Conservation (phyloP, 2,329 filamentous ascomycete species). For the Teratosphaeria destructans region DNA sequence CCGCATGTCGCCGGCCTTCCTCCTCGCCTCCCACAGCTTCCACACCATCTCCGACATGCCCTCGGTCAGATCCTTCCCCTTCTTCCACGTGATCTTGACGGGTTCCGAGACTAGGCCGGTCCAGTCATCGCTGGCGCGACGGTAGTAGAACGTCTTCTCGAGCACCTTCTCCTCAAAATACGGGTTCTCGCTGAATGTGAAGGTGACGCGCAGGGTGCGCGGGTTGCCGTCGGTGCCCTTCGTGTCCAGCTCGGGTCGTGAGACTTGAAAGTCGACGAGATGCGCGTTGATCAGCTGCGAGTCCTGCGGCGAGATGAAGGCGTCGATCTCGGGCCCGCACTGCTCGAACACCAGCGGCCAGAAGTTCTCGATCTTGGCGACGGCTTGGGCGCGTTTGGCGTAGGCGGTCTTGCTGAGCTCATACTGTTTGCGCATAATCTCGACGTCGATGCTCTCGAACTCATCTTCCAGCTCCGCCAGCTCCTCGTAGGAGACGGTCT, state of each 20-base stretch:
- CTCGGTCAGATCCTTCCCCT: slow-evolving; percentile 68
- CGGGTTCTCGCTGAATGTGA: slow-evolving; percentile 72
- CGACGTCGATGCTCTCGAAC: slow-evolving; percentile 71
- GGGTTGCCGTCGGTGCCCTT: slow-evolving; percentile 52
- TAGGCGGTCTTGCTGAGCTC: slow-evolving; percentile 61
- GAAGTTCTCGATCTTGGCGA: slow-evolving; percentile 72
- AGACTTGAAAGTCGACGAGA: slow-evolving; percentile 60
- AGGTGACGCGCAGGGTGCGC: slow-evolving; percentile 64
- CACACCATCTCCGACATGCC: slow-evolving; percentile 67
- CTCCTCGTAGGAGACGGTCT: slow-evolving; percentile 56
- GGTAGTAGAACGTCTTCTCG: slow-evolving; percentile 88
- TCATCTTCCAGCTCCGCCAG: slow-evolving; percentile 71
- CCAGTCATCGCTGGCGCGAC: slow-evolving; percentile 58
- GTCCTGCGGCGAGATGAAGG: slow-evolving; percentile 76
- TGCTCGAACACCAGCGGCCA: slow-evolving; percentile 92
- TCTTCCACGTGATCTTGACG: slow-evolving; percentile 71
- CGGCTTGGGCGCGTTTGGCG: slow-evolving; percentile 59
- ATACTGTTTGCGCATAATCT: slow-evolving; percentile 55
- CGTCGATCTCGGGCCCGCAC: slow-evolving; percentile 74
- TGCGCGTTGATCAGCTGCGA: slow-evolving; percentile 58
- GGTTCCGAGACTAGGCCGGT: slow-evolving; percentile 77
- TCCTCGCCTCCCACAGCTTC: slow-evolving; percentile 56
- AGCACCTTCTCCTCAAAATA: slow-evolving; percentile 68
- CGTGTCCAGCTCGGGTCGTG: slow-evolving; percentile 65
- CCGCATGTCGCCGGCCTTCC: slow-evolving; percentile 33